Percentiles rank a stretch among this genome's conserved stretches.
phyloP scores from a whole-genome alignment of 176 grass and related monocot genomes.

The Oryza brachyantha region DNA sequence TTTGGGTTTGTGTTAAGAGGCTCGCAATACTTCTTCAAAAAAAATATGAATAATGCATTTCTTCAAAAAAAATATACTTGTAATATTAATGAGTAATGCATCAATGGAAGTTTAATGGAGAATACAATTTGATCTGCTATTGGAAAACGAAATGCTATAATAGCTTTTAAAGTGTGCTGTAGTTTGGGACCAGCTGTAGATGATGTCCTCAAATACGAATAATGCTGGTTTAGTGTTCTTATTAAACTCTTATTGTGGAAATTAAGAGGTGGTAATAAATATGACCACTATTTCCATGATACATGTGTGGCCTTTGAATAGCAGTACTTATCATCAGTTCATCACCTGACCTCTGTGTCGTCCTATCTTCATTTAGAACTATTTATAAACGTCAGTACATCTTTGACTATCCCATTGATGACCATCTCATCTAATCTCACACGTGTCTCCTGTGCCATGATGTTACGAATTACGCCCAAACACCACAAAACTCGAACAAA shows the following conservation, averaged over 20 bases:
- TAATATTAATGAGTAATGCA: background rate
- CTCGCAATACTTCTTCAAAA: no score
- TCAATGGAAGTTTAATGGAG: background rate
- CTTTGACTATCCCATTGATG: background rate
- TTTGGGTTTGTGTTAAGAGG: no score
- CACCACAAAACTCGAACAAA: background rate
- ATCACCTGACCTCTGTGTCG: no score
- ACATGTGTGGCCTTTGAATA: background rate
- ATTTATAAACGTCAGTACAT: background rate
- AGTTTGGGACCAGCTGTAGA: background rate
- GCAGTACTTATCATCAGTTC: no score
- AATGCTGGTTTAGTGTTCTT: no score
- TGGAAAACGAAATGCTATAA: background rate
- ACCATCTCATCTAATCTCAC: no score
- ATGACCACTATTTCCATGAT: background rate
- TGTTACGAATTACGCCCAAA: background rate
- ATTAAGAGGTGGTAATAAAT: background rate
- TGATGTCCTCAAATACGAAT: no score
- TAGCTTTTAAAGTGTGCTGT: no score
- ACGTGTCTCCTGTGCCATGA: background rate
- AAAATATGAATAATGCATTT: no score
- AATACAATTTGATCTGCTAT: background rate
- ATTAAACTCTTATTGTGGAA: background rate
- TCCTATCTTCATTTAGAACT: background rate
- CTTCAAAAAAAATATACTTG: background rate